phyloP scores from a whole-genome alignment of 2,329 filamentous ascomycete genomes.

The Calycina marina region DNA sequence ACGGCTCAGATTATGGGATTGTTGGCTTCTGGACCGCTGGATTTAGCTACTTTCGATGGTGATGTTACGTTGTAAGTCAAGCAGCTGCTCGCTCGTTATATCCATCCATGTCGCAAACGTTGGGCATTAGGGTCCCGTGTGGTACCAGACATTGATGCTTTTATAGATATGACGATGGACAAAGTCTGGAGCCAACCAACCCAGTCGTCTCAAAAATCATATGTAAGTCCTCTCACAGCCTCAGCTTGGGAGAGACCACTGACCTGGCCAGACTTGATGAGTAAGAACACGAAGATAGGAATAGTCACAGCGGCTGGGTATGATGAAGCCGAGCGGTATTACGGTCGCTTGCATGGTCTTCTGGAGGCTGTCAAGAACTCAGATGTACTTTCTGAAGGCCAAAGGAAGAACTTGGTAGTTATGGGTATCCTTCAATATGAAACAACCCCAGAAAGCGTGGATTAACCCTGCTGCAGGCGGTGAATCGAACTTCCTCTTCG shows the following conservation, averaged over 20 bases:
- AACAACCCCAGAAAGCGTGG: too few species aligned
- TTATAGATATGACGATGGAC: constrained; percentile 57
- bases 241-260: constrained; percentile 1
- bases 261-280: constrained; percentile 52
- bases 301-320: constrained; percentile 97
- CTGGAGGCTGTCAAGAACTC: constrained; percentile 60
- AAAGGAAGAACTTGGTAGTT: constrained; percentile 71
- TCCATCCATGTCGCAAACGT: too few species aligned
- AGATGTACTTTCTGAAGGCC: constrained; percentile 40
- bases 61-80: constrained; percentile 74
- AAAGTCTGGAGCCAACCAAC: constrained; percentile 59
- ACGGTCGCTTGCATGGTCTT: constrained; percentile 72
- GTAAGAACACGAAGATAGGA: constrained; percentile 67
- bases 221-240: constrained; percentile 21
- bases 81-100: too few species aligned
- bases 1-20: constrained; percentile 89
- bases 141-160: constrained; percentile 51
- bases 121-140: too few species aligned
- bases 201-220: constrained; percentile 57
- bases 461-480: constrained; percentile 35
- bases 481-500: constrained; percentile 91
- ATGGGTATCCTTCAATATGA: constrained; percentile 56
- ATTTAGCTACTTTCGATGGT: constrained; percentile 91
- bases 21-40: constrained; percentile 55
- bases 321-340: constrained; percentile 74